phyloP scores from a whole-genome alignment of 176 grass and related monocot species.

The Oryza longistaminata region DNA sequence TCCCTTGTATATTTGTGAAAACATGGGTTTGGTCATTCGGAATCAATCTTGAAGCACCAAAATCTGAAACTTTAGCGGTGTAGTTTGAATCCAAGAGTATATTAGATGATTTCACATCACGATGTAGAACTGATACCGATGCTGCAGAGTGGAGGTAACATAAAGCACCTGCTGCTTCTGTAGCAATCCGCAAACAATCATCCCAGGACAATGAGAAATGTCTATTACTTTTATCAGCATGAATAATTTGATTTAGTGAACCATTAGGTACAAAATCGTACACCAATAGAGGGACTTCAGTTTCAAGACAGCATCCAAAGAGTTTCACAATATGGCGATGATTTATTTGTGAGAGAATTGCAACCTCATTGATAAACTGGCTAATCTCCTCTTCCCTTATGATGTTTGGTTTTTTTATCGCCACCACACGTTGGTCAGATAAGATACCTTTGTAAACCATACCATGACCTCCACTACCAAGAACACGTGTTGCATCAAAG shows the following conservation, averaged over 20 bases:
- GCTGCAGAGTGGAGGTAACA: not conserved
- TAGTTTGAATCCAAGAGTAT: not conserved
- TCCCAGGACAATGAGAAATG: not conserved
- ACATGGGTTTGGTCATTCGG: slow-evolving; percentile 27
- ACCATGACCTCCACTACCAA: no score
- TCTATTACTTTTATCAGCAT: not conserved
- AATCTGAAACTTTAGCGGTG: slow-evolving; percentile 39
- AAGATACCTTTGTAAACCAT: no score
- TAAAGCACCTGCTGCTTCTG: not conserved
- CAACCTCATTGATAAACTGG: not conserved
- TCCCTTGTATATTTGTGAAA: no score
- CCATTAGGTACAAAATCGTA: slow-evolving; percentile 26
- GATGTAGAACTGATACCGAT: slow-evolving; percentile 23
- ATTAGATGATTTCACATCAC: slow-evolving; percentile 34
- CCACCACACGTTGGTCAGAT: not conserved
- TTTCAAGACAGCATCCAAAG: not conserved
- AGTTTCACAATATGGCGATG: not conserved
- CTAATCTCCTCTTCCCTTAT: not conserved
- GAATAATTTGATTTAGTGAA: slow-evolving; percentile 19
- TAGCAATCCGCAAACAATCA: not conserved
- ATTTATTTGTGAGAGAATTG: not conserved
- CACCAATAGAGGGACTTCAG: not conserved
- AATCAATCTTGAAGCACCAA: slow-evolving; percentile 33
- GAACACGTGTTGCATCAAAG: no score
- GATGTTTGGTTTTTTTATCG: not conserved